Evolutionary conservation across 129 eudicot genomes (phyloP), one percentile per base, ranked within the genome.

Genomic region (Lonicera japonica): DNA sequence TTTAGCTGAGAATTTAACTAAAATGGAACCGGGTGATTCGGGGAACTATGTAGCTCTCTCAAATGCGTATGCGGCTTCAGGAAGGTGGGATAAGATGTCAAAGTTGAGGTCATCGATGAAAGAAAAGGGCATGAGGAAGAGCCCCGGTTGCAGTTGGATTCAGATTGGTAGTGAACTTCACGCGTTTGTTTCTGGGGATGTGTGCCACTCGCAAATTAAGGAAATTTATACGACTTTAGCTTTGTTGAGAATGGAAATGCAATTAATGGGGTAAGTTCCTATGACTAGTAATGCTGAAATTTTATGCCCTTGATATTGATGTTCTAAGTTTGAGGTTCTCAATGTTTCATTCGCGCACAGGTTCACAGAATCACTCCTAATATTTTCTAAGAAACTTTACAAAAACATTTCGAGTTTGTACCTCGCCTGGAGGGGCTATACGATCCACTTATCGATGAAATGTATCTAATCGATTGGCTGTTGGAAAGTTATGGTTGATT

Each of bases 121-220:
- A 73, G 73, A 73, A 54, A 76, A 67, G 43, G 88, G 85, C 34
- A 25, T 78, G 54, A 70, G 51, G 73, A 81, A 81, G 65, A 73
- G 54, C 53, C 88, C 94, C 12, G 85, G 88, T 61, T 85, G 94
- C 71, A 85, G 85, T 79, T 85, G 85, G 85, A 73, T 76, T 78
- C 82, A 81, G 54, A 62, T 79, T 29, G 83, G 94, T 6, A 60
- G 23, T 52, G 85, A 78, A 55, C 45, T 67, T 67, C 80, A 79
- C 63, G 88, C 79, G 53, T 85, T 85, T 81, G 83, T 79, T 64
- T 74, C 95, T 45, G 73, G 74, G 34, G 86, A 86, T 64, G 58
- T 68, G 71, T 71, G 75, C 8, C 81, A 76, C 48, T 60, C 77
- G 53, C 76, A 63, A 67, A 82, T 29, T 15, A 77, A 68, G 19